Base-by-base conservation (phyloP, 2,329 filamentous ascomycete genomes). In the Aschersonia sp. region DNA sequence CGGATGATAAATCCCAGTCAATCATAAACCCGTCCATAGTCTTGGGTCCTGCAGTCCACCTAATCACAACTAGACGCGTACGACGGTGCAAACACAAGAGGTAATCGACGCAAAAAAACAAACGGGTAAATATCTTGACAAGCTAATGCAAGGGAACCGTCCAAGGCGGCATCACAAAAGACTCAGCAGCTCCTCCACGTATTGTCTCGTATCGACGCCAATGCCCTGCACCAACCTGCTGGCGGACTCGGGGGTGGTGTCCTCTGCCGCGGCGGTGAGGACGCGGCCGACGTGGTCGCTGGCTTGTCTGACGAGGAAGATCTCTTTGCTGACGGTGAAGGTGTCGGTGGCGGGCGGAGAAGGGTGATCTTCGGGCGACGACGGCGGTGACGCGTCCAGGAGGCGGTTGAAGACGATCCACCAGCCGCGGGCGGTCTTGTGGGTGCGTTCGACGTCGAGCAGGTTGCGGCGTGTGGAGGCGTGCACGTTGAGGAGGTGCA, bases 151-250 rank as follows among this genome's bases (percentile, higher is more conserved):
- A 20, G 20, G 20, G 20, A 20, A 20, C 20, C 20, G 20, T 30
- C 31, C 49, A 32, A 30, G 29, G 3, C 29, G 29, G 28, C 42
- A 35, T 28, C 40, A 41, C 35, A 40, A 35, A 32, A 30, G 40
- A n/a, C 9, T 20, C 6, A 89, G 65, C 48, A 89, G 60, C 1
- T 79, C 80, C 61, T 89, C 84, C 4, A 89, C 78, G 61, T 89
- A 89, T 59, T 75, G 76, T 61, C 80, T 74, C 31, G 84, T 86
- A 67, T 89, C 85, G 35, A 89, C 73, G 0, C 85, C 85, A 52
- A 89, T 86, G 0, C 84, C 85, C 57, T 85, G 80, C 0, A 77
- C 79, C 53, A 88, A 62, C 48, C 74, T 74, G 28, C 72, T 74
- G 1, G 80, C 75, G 3, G 77, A 77, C 30, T 74, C 75, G 43